phyloP scores from a whole-genome alignment of 352 stramenopile genomes.

The Phytophthora kernoviae region DNA sequence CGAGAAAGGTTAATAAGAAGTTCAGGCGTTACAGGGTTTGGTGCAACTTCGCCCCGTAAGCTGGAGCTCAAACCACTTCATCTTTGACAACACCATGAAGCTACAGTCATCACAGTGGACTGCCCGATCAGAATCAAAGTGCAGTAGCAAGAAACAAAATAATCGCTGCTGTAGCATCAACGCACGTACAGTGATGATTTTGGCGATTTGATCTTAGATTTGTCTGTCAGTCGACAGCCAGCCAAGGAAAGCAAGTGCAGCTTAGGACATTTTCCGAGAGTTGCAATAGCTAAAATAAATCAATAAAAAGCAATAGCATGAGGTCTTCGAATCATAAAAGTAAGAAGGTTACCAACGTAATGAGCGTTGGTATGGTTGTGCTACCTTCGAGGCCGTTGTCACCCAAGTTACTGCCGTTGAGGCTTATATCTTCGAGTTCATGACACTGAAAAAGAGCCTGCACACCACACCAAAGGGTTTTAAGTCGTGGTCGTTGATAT shows the following conservation, averaged over 20 bases:
- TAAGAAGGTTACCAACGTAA: no score
- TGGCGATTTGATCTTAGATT: slow-evolving; percentile 55
- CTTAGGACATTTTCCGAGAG: slow-evolving; percentile 44
- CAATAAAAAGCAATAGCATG: no score
- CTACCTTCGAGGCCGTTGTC: slow-evolving; percentile 33
- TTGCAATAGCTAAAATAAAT: slow-evolving; percentile 31
- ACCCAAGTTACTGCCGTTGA: slow-evolving; percentile 26
- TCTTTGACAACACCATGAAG: slow-evolving; percentile 59
- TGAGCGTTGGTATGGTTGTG: not conserved
- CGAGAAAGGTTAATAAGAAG: slow-evolving; percentile 57
- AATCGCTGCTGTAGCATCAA: not conserved
- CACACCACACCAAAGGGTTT: not conserved
- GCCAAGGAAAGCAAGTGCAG: slow-evolving; percentile 52
- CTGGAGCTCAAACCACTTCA: slow-evolving; percentile 61
- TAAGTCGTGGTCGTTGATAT: not conserved
- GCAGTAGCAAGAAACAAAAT: not conserved
- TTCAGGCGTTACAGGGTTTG: slow-evolving; percentile 13
- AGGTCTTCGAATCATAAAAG: not conserved
- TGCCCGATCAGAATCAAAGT: no score
- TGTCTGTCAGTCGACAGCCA: slow-evolving; percentile 52
- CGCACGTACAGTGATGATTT: slow-evolving; percentile 56
- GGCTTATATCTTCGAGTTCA: slow-evolving; percentile 31
- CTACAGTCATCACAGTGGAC: slow-evolving; percentile 16
- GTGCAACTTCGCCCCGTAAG: slow-evolving; percentile 40
- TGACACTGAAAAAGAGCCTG: slow-evolving; percentile 39